Base-by-base conservation (phyloP, 192 early-diverging fungal species). In the Funneliformis geosporum region DNA sequence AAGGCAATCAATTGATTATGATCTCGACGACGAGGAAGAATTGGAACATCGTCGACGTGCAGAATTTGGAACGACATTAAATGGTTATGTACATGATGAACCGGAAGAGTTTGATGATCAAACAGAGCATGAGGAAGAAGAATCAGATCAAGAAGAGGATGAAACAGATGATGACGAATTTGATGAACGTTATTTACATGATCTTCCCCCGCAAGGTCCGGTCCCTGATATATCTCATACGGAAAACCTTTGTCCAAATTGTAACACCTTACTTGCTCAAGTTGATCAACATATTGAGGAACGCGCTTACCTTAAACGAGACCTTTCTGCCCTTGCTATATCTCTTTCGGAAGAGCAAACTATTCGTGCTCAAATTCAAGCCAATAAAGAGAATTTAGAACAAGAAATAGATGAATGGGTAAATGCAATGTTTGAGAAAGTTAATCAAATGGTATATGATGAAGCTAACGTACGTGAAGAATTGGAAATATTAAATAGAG, bases 271-370 rank as follows among this genome's bases (percentile, higher is more conserved):
- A 47, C 75, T 87, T 27, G 61, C 80, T 27, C 86, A 87, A 73
- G 80, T 85, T 10, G 86, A 87, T 75, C 86, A 87, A 59, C 86
- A 87, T 70, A 82, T 87, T 42, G 86, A 87, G 74, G 82, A 87
- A 70, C 81, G 83, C 33, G 84, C 86, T 14, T 87, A 85, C 38
- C 69, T 87, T 47, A 87, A 87, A 71, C 80, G 86, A 42, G 86
- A 87, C 62, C 47, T 87, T 25, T 75, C 78, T 42, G 76, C 83
- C 0, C 65, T 87, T 23, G 86, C 86, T 25, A 75, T 84, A 42
- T 79, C 80, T 40, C 75, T 87, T 4, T 60, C 84, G 0, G 82
- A 85, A 38, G 84, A 87, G 73, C 84, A 87, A 71, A 60, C 76
- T 39, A 39, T 84, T 28, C 79, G 84, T 23, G 66, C 70, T 27